Percentiles rank a stretch among this genome's conserved stretches.
Evolutionary conservation across 495 filamentous ascomycete genomes (phyloP).

Genomic region (Delitschia confertaspora): DNA sequence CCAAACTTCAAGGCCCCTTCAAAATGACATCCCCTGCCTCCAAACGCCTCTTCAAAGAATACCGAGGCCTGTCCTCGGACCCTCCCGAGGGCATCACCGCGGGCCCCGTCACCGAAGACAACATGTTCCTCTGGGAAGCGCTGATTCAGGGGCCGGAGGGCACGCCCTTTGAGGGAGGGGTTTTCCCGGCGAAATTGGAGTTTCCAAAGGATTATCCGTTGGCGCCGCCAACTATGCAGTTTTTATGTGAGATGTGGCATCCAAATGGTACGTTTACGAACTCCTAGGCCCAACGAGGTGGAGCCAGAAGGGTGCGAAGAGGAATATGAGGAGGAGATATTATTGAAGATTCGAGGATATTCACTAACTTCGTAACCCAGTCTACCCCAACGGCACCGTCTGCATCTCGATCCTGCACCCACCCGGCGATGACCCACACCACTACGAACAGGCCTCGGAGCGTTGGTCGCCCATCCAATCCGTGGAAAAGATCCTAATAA

Average conservation of each 20-base stretch:
- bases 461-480: constrained; percentile 94
- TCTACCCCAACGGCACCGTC: constrained; percentile 83
- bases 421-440: constrained; percentile 96
- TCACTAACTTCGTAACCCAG: constrained; percentile 44
- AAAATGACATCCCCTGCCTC: constrained; percentile 65
- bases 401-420: constrained; percentile 98
- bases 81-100: constrained; percentile 91
- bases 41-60: constrained; percentile 94
- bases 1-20: no score
- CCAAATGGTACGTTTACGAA: constrained; percentile 64
- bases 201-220: constrained; percentile 97
- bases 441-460: constrained; percentile 95
- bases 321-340: neutral
- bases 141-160: constrained; percentile 91
- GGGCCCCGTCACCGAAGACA: constrained; percentile 85
- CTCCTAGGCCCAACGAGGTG: neutral
- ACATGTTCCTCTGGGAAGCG: constrained; percentile 95
- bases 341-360: neutral
- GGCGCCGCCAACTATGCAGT: constrained; percentile 88
- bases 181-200: constrained; percentile 87
- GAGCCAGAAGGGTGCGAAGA: neutral
- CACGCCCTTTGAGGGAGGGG: constrained; percentile 89
- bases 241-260: constrained; percentile 86
- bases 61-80: constrained; percentile 75
- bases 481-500: constrained; percentile 96